Conservation (phyloP, 371 early-diverging fungal species). For the Mucor irregularis region DNA sequence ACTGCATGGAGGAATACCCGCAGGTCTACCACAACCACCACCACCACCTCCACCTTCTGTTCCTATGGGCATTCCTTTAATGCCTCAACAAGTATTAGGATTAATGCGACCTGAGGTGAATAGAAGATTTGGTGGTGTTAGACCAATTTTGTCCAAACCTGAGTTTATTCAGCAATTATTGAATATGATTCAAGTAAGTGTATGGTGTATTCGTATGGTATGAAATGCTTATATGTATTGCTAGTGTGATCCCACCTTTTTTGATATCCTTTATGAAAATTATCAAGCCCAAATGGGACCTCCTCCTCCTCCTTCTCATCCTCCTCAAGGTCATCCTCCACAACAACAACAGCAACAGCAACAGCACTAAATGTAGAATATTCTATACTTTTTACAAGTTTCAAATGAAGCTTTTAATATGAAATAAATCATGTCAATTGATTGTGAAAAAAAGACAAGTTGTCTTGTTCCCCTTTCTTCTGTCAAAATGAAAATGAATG, state of each 20-base stretch:
- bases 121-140: slow-evolving; percentile 21
- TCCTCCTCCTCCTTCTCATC: slow-evolving; percentile 3
- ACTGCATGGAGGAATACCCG: slow-evolving; percentile 34
- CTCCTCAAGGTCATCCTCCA: no score
- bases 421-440: no score
- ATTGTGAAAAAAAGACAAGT: no score
- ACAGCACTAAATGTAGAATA: no score
- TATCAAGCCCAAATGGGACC: slow-evolving; percentile 20
- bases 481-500: no score
- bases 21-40: slow-evolving; percentile 15
- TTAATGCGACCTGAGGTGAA: slow-evolving; percentile 30
- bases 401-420: no score
- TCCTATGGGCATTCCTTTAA: slow-evolving; percentile 19
- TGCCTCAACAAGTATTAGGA: slow-evolving; percentile 31
- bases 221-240: background rate
- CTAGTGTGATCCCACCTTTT: slow-evolving; percentile 36
- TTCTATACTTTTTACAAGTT: no score
- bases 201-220: background rate
- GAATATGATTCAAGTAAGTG: slow-evolving; percentile 43
- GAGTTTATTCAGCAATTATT: slow-evolving; percentile 54
- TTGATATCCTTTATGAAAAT: slow-evolving; percentile 35
- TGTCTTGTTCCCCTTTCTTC: no score
- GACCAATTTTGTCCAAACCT: slow-evolving; percentile 39
- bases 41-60: slow-evolving; percentile 20
- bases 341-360: no score